Evolutionary conservation across 139 green algal genomes (phyloP), one percentile per base, ranked within the genome.

Genomic region (Pedinophyceae sp.): DNA sequence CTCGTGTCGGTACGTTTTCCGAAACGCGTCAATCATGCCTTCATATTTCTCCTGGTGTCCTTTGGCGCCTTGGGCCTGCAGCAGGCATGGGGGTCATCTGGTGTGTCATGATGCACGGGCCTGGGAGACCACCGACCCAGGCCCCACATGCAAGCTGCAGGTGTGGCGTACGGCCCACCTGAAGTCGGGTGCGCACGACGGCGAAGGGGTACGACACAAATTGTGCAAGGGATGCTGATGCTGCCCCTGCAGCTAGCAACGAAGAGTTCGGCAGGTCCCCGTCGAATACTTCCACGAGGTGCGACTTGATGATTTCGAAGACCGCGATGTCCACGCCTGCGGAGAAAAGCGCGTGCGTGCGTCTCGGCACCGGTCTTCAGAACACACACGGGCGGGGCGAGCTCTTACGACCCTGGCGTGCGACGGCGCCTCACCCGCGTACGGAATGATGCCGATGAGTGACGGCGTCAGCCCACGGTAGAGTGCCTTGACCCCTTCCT

Each of bases 151-250:
- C 13, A 43, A 43, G 34, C 34, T 43, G 7, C 34, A 43, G 10
- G 34, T 43, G 34, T 43, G 10, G 34, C 34, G 13, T 43, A 43
- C n/a, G n/a, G n/a, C n/a, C n/a, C n/a, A n/a, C n/a, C n/a, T n/a
- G n/a, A n/a, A n/a, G n/a, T 43, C 34, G 7, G 5, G 23, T 64
- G 17, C 52, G 38, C 6, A 60, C 45, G 4, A 67, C 18, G 15
- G 39, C 39, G 40, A 67, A 43, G 0, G 52, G 60, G 52, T 67
- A 67, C 2, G 52, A 56, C n/a, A 39, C 51, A 18, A 60, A 22
- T 43, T 61, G 49, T 18, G 60, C 52, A 24, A 51, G 25, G 29
- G 30, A 54, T 18, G 30, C 54, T 2, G 60, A 46, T n/a, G 34
- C 27, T 15, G 29, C 29, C 24, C 49, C 49, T 5, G 20, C 29